Evolutionary conservation across 2,329 filamentous ascomycete genomes (phyloP), one percentile per base, ranked within the genome.

Genomic region (Apiospora malaysiana): DNA sequence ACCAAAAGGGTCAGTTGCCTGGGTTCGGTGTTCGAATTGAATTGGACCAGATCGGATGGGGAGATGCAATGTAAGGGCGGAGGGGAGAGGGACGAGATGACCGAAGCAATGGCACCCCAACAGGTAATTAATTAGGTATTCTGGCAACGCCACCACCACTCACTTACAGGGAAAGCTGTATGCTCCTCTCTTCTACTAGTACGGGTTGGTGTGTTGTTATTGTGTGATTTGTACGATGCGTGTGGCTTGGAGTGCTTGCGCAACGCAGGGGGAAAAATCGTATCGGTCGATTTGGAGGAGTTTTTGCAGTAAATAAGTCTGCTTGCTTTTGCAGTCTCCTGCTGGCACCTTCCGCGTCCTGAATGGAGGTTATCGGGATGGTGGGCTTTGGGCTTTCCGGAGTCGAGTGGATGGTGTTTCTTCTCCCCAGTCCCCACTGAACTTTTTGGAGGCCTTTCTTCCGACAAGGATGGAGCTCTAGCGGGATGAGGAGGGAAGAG

Each of bases 111-210:
- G 56, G 56, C 56, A 23, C 56, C 32, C 32, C 27, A 21, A 18
- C 27, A 37, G 21, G 56, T 63, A 63, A 63, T 63, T 63, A 40
- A 63, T 63, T 63, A n/a, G n/a, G n/a, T n/a, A 63, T 63, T 14
- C 21, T 21, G 37, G 18, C 56, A 12, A 63, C 56, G 56, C 56
- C 56, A 63, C 56, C 56, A 32, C 51, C 51, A 21, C 42, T 46
- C 45, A 63, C 56, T 63, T 63, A 63, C 56, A 63, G 56, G 37
- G 56, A n/a, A 63, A 63, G 56, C 32, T n/a, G 56, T n/a, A 40
- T 40, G 56, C 32, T 63, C 40, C 32, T 63, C 32, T 63, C 40
- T 21, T 63, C 21, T 37, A 59, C 51, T 59, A 37, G 27, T 4
- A 59, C 51, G 10, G 51, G 47, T 21, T 10, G 51, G 51, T 59